phyloP scores from a whole-genome alignment of 371 early-diverging fungal genomes.

The Mucor circinelloides region DNA sequence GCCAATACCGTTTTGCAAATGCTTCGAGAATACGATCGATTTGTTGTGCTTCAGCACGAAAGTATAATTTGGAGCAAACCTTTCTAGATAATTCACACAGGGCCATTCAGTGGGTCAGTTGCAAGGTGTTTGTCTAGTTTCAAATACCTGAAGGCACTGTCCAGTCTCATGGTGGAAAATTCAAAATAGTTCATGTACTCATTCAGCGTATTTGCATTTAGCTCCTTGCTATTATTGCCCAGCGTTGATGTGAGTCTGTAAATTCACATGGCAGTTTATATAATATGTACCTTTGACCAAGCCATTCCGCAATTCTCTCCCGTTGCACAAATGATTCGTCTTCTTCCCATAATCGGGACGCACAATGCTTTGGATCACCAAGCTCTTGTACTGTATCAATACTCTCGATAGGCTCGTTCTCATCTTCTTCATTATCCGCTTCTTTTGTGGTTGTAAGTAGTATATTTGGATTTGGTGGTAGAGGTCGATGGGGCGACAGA shows the following conservation, averaged over 20 bases:
- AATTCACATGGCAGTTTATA: neutral
- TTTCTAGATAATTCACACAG: conserved; percentile 27
- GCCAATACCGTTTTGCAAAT: conserved; percentile 81
- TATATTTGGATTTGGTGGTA: conserved; percentile 15
- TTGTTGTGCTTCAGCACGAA: conserved; percentile 92
- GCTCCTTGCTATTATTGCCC: conserved; percentile 44
- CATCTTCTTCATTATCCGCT: neutral
- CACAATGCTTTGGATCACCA: conserved; percentile 31
- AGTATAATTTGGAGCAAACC: conserved; percentile 75
- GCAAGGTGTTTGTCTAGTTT: neutral
- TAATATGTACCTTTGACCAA: conserved; percentile 41
- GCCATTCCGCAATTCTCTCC: conserved; percentile 54
- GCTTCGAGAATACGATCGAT: conserved; percentile 86
- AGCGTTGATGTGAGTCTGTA: too few species aligned
- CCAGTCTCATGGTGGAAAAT: conserved; percentile 71
- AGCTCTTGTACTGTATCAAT: neutral
- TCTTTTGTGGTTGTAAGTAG: neutral
- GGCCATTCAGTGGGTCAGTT: too few species aligned
- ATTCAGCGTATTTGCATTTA: conserved; percentile 59
- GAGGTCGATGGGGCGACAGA: neutral
- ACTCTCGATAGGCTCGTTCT: neutral
- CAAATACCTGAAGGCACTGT: conserved; percentile 73
- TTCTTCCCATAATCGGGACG: conserved; percentile 44
- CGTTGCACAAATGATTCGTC: conserved; percentile 37
- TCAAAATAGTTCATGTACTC: conserved; percentile 80